phyloP scores from a whole-genome alignment of 2,329 filamentous ascomycete genomes.

The Diaporthe sp. region DNA sequence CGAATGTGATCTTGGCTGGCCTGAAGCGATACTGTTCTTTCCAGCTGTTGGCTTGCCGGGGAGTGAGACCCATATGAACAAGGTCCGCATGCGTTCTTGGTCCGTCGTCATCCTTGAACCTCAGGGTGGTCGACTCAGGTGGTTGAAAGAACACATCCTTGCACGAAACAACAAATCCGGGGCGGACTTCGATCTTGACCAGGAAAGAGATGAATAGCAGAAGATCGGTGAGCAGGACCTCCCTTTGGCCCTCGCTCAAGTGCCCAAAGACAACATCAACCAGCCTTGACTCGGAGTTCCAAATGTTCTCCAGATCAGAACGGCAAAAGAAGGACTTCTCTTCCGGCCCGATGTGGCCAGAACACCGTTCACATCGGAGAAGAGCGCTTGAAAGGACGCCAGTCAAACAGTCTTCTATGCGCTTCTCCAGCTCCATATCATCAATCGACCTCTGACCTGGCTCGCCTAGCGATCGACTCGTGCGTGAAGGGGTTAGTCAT shows the following conservation, averaged over 20 bases:
- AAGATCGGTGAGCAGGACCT: not conserved
- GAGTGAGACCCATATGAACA: not conserved
- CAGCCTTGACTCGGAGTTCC: not conserved
- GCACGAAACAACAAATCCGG: conserved; percentile 15
- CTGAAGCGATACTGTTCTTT: conserved; percentile 33
- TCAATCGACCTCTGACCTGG: not conserved
- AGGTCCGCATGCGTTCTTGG: not conserved
- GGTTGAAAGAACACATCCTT: not conserved
- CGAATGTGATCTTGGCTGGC: conserved; percentile 31
- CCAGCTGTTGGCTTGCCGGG: conserved; percentile 23
- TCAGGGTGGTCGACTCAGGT: not conserved
- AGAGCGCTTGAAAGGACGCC: not conserved
- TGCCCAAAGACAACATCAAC: conserved; percentile 20
- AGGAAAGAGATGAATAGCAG: conserved; percentile 35
- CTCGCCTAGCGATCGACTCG: not conserved
- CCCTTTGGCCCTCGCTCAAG: conserved; percentile 13
- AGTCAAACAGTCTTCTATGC: conserved; percentile 18
- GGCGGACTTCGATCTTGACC: conserved; percentile 1
- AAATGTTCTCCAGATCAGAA: conserved; percentile 26
- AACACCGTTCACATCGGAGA: not conserved
- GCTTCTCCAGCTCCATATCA: not conserved
- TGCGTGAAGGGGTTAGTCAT: not conserved
- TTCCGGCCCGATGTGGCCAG: not conserved
- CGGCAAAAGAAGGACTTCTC: conserved; percentile 33
- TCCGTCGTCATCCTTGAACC: conserved; percentile 29